A percentile compares a stretch with the other conserved stretches of the same genome.
Evolutionary conservation across 106 monocot genomes (phyloP).

Genomic region (Dendrobium catenatum): DNA sequence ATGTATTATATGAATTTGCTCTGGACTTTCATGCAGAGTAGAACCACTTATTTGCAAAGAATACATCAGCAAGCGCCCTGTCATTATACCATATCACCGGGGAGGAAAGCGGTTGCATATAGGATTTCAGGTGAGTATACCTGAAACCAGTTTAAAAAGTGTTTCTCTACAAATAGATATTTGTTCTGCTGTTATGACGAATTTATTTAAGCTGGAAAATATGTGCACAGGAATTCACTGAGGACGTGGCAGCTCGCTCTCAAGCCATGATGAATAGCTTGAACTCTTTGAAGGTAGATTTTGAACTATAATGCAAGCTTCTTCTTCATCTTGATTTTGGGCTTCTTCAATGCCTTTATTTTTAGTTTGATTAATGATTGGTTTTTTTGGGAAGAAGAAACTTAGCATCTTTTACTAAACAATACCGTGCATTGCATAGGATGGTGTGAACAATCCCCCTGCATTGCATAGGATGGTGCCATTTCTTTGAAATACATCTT

Average conservation of each 20-base stretch:
- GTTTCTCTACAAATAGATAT: not conserved
- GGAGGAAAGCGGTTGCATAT: constrained; percentile 92
- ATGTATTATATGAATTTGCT: constrained; percentile 24
- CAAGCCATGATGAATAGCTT: constrained; percentile 39
- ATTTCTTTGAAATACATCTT: too few species aligned
- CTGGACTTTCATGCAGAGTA: constrained; percentile 72
- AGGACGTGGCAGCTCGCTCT: constrained; percentile 49
- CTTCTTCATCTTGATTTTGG: not conserved
- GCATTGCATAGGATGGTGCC: not conserved
- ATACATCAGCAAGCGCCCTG: constrained; percentile 63
- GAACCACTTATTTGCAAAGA: constrained; percentile 98
- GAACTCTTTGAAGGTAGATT: constrained; percentile 51
- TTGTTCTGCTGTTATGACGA: not conserved
- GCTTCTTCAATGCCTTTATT: not conserved
- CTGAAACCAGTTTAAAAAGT: not conserved
- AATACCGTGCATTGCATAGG: not conserved
- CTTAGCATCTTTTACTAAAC: not conserved
- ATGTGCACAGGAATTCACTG: constrained; percentile 70
- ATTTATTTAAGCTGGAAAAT: not conserved
- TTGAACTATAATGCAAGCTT: not conserved
- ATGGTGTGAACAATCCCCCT: not conserved
- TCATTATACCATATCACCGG: constrained; percentile 90
- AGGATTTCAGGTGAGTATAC: constrained; percentile 69
- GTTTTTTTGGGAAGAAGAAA: not conserved
- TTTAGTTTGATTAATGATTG: not conserved